Conservation (phyloP, 2,329 filamentous ascomycete genomes). For the Diaporthe helianthi region DNA sequence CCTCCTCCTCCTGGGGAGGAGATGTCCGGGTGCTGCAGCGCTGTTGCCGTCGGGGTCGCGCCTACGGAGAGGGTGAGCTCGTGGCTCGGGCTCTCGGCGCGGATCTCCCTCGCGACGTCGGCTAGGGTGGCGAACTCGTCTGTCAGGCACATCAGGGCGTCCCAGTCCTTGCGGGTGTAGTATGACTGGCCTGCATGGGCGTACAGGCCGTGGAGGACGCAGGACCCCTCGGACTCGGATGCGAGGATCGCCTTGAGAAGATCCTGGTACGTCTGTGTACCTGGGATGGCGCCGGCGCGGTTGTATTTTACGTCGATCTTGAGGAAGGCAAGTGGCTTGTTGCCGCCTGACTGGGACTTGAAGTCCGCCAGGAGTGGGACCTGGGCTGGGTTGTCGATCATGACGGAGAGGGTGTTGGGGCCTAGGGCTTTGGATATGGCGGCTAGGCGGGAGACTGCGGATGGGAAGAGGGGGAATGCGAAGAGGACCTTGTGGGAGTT, state of each 20-base stretch:
- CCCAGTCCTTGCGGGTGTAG: slow-evolving; percentile 55
- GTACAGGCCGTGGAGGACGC: slow-evolving; percentile 44
- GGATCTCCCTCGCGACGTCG: slow-evolving; percentile 51
- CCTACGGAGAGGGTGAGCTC: slow-evolving; percentile 70
- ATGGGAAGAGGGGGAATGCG: slow-evolving; percentile 71
- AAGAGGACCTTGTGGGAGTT: slow-evolving; percentile 62
- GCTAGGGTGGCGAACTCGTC: slow-evolving; percentile 65
- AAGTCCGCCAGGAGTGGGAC: slow-evolving; percentile 55
- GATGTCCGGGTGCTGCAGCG: slow-evolving; percentile 62
- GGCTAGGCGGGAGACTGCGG: slow-evolving; percentile 65
- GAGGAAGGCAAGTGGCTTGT: slow-evolving; percentile 65
- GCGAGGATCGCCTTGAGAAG: slow-evolving; percentile 62
- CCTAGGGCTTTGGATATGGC: slow-evolving; percentile 63
- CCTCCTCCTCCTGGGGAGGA: slow-evolving; percentile 1
- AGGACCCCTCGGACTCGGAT: slow-evolving; percentile 60
- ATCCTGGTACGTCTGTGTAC: slow-evolving; percentile 58
- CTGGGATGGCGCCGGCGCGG: slow-evolving; percentile 70
- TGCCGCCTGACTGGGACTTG: slow-evolving; percentile 51
- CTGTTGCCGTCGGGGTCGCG: slow-evolving; percentile 76
- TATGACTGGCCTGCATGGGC: slow-evolving; percentile 73
- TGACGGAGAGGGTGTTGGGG: slow-evolving; percentile 63
- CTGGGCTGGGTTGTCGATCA: slow-evolving; percentile 74
- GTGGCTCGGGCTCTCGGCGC: slow-evolving; percentile 40
- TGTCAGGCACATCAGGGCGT: slow-evolving; percentile 64
- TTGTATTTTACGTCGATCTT: slow-evolving; percentile 79